Base-by-base conservation (phyloP, 768 basidiomycete genomes). In the Zangia roseola region DNA sequence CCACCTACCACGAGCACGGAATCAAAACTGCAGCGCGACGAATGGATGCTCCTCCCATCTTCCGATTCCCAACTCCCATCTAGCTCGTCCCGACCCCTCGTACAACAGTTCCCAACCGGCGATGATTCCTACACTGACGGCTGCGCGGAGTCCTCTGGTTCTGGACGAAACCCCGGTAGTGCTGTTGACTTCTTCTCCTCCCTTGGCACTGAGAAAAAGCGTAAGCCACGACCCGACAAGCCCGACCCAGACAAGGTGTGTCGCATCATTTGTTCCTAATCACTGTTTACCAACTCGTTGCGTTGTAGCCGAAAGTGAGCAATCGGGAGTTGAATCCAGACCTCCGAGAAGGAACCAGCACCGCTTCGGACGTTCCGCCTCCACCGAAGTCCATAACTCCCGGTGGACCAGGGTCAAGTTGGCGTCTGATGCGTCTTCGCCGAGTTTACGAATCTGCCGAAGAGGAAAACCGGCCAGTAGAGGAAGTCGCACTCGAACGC, bases 401-500 rank as follows among this genome's bases (percentile, higher is more conserved):
- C 0, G 95, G 95, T 3, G 93, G 92, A 2, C 88, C 94, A 5
- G 95, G 95, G 10, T 92, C 91, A 3, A 84, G 83, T 62, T 99
- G 97, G 95, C 84, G 97, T 14, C 98, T 98, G 97, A 93, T 91
- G 85, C 92, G 94, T 58, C 80, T 99, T 0, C 82, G 85, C 34
- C 79, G 90, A 14, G 86, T 92, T 1, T 94, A 91, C 62, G 95
- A 98, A 64, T 80, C 88, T 3, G 92, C 89, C 0, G 84, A 91
- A 50, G 94, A 97, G 60, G 92, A 94, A 66, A 79, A 81, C 6
- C 69, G 75, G 5, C 62, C 83, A 0, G 64, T 91, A 10, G 86
- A 91, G 56, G 80, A 93, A 50, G 80, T 98, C 25, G 95, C 88
- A 0, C 55, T 90, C 12, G 95, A 98, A 50, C 81, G 94, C 6